These are phyloP conservation scores for Microascus cirrosus DNA, from an alignment of 2,329 filamentous ascomycete genomes.

Conservation along the genomic window DNA sequence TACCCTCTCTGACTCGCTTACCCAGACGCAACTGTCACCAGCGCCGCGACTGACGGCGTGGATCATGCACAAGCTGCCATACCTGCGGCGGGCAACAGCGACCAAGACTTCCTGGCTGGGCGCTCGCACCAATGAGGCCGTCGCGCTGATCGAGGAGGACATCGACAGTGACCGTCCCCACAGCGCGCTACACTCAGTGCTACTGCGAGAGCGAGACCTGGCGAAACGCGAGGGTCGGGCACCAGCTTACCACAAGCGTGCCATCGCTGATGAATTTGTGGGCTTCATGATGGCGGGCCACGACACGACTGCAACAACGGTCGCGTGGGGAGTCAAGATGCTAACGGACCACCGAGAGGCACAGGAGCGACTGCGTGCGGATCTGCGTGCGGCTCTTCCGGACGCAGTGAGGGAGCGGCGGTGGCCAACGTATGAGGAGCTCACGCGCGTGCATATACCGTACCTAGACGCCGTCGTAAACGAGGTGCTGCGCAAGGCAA, in stretches of 20 bases:
- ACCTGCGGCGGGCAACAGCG: slow-evolving; percentile 15
- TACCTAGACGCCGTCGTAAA: slow-evolving; percentile 20
- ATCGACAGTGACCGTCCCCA: slow-evolving; percentile 12
- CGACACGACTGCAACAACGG: slow-evolving; percentile 18
- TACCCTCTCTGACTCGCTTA: slow-evolving; percentile 16
- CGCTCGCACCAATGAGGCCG: slow-evolving; percentile 1
- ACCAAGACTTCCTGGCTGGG: slow-evolving; percentile 11
- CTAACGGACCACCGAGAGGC: slow-evolving; percentile 6
- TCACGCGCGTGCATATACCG: slow-evolving; percentile 11
- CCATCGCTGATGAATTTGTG: slow-evolving; percentile 17
- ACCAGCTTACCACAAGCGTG: slow-evolving; percentile 13
- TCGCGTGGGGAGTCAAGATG: slow-evolving; percentile 16
- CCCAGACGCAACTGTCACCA: slow-evolving; percentile 16
- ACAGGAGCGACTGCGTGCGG: slow-evolving; percentile 12
- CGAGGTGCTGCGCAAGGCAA: slow-evolving; percentile 17
- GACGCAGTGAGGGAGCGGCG: slow-evolving; percentile 11
- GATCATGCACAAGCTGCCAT: slow-evolving; percentile 15
- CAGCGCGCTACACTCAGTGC: slow-evolving; percentile 19
- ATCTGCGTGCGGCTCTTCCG: slow-evolving; percentile 8
- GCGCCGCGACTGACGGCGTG: slow-evolving; percentile 15
- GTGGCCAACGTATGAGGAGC: slow-evolving; percentile 12
- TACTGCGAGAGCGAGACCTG: slow-evolving; percentile 18
- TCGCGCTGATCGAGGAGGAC: slow-evolving; percentile 13
- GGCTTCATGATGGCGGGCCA: slow-evolving; percentile 20
- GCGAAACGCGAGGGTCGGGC: slow-evolving; percentile 16